Base-by-base conservation (phyloP, 306 rosid species). In the Begonia masoniana region DNA sequence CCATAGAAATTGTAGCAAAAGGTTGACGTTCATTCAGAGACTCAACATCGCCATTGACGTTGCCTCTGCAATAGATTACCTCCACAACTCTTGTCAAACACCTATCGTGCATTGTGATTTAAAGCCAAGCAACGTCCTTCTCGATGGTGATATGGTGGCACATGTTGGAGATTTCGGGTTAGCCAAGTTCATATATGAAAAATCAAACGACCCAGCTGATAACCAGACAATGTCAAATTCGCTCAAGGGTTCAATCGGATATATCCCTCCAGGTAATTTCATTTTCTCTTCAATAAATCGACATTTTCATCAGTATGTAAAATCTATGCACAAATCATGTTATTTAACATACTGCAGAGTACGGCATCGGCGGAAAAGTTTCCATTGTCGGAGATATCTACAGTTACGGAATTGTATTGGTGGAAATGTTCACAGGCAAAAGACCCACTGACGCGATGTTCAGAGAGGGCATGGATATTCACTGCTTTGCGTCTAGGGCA, bases 31-130 rank as follows among this genome's bases (percentile, higher is more conserved):
- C 13, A 53, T 57, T 12, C 71, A 71, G 13, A 71, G 74, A 46
- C 23, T 41, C 36, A 63, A 59, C 43, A 49, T 72, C 55, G 60
- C 17, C 4, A 14, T 65, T 43, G 76, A 77, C 55, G 72, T 69
- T 62, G 76, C 76, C 11, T 65, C 51, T 59, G 82, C 74, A 15
- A 23, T 72, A 4, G 57, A 70, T 13, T 62, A 72, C 53, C 78
- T 75, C 6, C 71, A 71, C 46, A 26, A 67, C 57, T 36, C 19
- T 15, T 72, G 76, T 21, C 68, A 72, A 24, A 66, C 47, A 2
- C 58, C 73, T 9, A 60, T 56, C 0, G 68, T 70, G 41, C 82
- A 76, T 19, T 67, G 73, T 56, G 70, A 74, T 47, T 13, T 71
- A 17, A 75, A 71, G 58, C 74, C 71, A 4, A 57, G 68, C 60